Conservation (phyloP, 2,329 filamentous ascomycete genomes). For the Sporothrix phasma region DNA sequence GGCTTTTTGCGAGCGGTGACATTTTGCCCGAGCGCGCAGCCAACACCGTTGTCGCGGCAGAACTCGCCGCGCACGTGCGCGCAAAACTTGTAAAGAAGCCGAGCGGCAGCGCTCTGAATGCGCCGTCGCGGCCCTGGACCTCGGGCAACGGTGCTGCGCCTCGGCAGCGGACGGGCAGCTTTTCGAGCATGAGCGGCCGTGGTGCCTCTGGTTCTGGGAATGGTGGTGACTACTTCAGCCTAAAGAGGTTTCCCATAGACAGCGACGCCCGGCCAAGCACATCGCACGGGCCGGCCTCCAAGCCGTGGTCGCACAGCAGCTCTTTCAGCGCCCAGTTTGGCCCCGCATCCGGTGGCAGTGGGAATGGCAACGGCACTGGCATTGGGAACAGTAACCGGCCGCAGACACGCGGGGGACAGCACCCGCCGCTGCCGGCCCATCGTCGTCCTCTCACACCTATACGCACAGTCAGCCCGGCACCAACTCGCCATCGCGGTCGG, state of each 20-base stretch:
- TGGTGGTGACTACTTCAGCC: not conserved
- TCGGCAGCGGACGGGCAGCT: not conserved
- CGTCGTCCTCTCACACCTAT: no score
- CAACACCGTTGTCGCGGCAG: conserved; percentile 31
- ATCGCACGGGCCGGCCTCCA: conserved; percentile 28
- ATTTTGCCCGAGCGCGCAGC: conserved; percentile 22
- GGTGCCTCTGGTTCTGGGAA: not conserved
- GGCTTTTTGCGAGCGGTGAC: conserved; percentile 19
- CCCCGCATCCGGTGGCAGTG: conserved; percentile 19
- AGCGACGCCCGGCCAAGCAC: conserved; percentile 22
- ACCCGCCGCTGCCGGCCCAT: not conserved
- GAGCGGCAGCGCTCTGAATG: conserved; percentile 36
- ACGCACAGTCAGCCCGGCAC: conserved; percentile 18
- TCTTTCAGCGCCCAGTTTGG: conserved; percentile 39
- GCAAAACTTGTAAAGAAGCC: not conserved
- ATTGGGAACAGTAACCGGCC: no score
- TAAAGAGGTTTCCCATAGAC: conserved; percentile 21
- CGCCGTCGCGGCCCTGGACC: conserved; percentile 23
- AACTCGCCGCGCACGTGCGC: not conserved
- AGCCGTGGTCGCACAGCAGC: conserved; percentile 32
- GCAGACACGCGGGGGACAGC: not conserved
- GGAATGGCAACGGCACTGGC: no score
- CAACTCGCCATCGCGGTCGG: not conserved
- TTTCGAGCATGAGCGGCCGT: not conserved
- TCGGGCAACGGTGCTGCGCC: conserved; percentile 1